A percentile compares a stretch with the other conserved stretches of the same genome.
These are phyloP conservation scores for Coccomyxa subellipsoidea DNA, from an alignment of 163 green algal genomes.

Conservation along the genomic window DNA sequence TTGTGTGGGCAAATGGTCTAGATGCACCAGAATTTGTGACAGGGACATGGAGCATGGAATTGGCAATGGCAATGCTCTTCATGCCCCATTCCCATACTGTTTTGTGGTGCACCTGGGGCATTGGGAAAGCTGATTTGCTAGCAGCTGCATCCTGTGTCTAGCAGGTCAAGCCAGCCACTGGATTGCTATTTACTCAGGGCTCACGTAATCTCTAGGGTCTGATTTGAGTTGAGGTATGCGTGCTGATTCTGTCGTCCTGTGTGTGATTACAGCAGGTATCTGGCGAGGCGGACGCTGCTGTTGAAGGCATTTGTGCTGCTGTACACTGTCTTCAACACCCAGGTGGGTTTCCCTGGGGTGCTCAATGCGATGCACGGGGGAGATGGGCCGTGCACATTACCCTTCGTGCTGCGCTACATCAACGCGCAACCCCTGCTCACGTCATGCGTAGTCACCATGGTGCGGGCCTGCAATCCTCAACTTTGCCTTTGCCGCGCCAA, in stretches of 20 bases:
- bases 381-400: background rate
- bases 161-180: too few species aligned
- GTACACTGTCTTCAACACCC: background rate
- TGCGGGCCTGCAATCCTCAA: background rate
- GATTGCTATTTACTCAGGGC: too few species aligned
- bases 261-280: background rate
- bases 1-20: background rate
- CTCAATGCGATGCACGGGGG: background rate
- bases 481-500: too few species aligned
- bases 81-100: too few species aligned
- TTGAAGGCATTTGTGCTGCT: background rate
- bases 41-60: too few species aligned
- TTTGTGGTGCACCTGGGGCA: too few species aligned
- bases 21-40: too few species aligned
- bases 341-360: background rate
- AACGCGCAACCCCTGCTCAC: slow-evolving; percentile 1
- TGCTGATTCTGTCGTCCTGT: background rate
- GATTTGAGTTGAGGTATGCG: too few species aligned
- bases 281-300: background rate
- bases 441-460: background rate
- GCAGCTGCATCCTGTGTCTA: too few species aligned
- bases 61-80: background rate
- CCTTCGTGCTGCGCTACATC: slow-evolving; percentile 7
- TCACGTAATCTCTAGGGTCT: too few species aligned
- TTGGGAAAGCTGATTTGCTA: too few species aligned